These are phyloP conservation scores for Medicago ruthenica DNA, from an alignment of 306 rosid genomes.

Conservation along the genomic window DNA sequence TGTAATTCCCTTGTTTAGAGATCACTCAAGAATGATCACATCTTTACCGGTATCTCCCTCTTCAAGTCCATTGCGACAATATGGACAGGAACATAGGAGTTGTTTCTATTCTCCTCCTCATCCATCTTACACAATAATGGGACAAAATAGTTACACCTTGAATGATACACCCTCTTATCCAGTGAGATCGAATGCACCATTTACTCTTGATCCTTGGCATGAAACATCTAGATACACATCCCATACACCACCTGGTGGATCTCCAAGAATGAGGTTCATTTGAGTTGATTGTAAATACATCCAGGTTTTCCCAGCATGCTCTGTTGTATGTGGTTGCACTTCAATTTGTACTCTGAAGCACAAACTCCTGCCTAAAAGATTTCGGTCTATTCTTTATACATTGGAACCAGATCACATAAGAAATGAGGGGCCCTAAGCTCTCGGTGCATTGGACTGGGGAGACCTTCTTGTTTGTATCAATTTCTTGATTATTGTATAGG, in stretches of 20 bases:
- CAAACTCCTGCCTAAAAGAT: conserved; percentile 20
- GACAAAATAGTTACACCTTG: conserved; percentile 59
- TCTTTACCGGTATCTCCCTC: conserved; percentile 94
- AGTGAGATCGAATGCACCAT: conserved; percentile 56
- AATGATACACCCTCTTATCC: conserved; percentile 58
- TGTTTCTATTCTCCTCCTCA: conserved; percentile 85
- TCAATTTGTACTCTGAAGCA: conserved; percentile 43
- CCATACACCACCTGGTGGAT: conserved; percentile 81
- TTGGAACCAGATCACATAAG: conserved; percentile 38
- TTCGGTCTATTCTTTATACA: conserved; percentile 44
- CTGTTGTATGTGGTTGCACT: conserved; percentile 40
- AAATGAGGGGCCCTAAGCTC: conserved; percentile 32
- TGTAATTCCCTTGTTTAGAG: conserved; percentile 59
- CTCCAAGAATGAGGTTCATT: conserved; percentile 82
- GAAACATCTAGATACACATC: conserved; percentile 62
- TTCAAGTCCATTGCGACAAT: conserved; percentile 88
- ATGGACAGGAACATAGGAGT: conserved; percentile 60
- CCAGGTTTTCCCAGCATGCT: conserved; percentile 48
- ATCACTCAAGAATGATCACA: conserved; percentile 64
- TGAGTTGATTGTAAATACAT: conserved; percentile 65
- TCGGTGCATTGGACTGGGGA: conserved; percentile 36
- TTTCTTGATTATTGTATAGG: conserved; percentile 58
- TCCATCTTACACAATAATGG: conserved; percentile 58
- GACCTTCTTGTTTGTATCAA: conserved; percentile 47
- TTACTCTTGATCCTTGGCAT: conserved; percentile 63